phyloP scores from a whole-genome alignment of 768 basidiomycete genomes.

The Megacollybia marginata region DNA sequence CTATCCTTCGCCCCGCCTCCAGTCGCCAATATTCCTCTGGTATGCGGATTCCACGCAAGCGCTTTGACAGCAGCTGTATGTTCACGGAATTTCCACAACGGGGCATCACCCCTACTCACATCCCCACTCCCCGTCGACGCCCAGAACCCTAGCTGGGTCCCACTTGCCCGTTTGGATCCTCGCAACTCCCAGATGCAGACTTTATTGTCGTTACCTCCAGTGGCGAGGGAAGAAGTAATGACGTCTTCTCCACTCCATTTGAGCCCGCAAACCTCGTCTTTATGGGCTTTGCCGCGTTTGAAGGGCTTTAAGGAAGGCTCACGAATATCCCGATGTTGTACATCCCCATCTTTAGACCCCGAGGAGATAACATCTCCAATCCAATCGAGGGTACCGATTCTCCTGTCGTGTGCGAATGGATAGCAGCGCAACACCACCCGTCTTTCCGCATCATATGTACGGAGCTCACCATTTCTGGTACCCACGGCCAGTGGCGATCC shows the following conservation, averaged over 20 bases:
- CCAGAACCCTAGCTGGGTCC: too few relatives aligned
- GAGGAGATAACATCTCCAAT: slow-evolving; percentile 58
- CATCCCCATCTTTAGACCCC: slow-evolving; percentile 62
- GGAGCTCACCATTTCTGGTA: slow-evolving; percentile 55
- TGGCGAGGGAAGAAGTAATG: slow-evolving; percentile 38
- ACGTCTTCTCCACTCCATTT: slow-evolving; percentile 52
- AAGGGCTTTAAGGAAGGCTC: slow-evolving; percentile 42
- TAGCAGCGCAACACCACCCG: slow-evolving; percentile 51
- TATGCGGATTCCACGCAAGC: slow-evolving; percentile 74
- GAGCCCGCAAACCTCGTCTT: slow-evolving; percentile 72
- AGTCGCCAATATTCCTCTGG: slow-evolving; percentile 61
- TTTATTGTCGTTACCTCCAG: slow-evolving; percentile 77
- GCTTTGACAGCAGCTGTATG: slow-evolving; percentile 76
- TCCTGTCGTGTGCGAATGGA: slow-evolving; percentile 51
- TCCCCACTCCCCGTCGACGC: slow-evolving; percentile 9
- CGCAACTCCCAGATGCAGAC: slow-evolving; percentile 70
- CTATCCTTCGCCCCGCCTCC: slow-evolving; percentile 81
- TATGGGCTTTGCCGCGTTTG: slow-evolving; percentile 39
- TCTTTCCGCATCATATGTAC: slow-evolving; percentile 65
- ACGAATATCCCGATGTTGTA: slow-evolving; percentile 67
- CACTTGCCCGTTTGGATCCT: slow-evolving; percentile 30
- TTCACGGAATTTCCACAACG: slow-evolving; percentile 66
- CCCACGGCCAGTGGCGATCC: slow-evolving; percentile 50
- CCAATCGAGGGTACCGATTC: slow-evolving; percentile 73
- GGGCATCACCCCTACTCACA: slow-evolving; percentile 26